Percentiles rank a stretch among this genome's conserved stretches.
These are phyloP conservation scores for Gaertneriomyces sp. DNA, from an alignment of 192 early-diverging fungal species.

Conservation along the genomic window DNA sequence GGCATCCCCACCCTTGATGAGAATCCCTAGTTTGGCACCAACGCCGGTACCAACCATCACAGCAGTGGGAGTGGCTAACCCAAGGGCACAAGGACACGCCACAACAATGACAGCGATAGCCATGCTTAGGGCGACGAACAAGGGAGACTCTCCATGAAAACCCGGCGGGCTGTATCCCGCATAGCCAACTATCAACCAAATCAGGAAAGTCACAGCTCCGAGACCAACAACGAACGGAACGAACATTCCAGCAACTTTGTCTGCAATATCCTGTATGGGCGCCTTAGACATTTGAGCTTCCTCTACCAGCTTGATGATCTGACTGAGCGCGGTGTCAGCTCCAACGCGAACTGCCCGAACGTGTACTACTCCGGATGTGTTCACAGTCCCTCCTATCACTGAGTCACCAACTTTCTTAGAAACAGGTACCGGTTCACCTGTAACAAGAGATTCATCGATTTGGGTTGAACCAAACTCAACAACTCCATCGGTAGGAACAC, in stretches of 20 bases:
- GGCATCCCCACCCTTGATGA: conserved; percentile 92
- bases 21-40: conserved; percentile 87
- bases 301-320: conserved; percentile 90
- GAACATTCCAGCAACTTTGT: conserved; percentile 86
- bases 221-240: conserved; percentile 80
- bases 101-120: conserved; percentile 95
- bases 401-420: conserved; percentile 56
- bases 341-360: conserved; percentile 85
- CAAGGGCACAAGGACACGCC: conserved; percentile 95
- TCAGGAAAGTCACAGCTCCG: conserved; percentile 66
- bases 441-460: conserved; percentile 95
- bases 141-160: conserved; percentile 30
- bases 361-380: conserved; percentile 79
- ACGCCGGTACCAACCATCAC: conserved; percentile 99
- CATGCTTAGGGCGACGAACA: conserved; percentile 79
- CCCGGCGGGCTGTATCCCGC: conserved; percentile 20
- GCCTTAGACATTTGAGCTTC: conserved; percentile 92
- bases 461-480: conserved; percentile 63
- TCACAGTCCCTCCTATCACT: conserved; percentile 95
- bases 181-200: conserved; percentile 67
- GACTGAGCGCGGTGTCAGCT: conserved; percentile 81
- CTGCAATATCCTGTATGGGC: conserved; percentile 91
- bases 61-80: conserved; percentile 93
- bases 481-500: conserved; percentile 85
- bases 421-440: conserved; percentile 85